Evolutionary conservation across 345 rosid genomes (phyloP), one percentile per base, ranked within the genome.

Genomic region (Dimocarpus longan): DNA sequence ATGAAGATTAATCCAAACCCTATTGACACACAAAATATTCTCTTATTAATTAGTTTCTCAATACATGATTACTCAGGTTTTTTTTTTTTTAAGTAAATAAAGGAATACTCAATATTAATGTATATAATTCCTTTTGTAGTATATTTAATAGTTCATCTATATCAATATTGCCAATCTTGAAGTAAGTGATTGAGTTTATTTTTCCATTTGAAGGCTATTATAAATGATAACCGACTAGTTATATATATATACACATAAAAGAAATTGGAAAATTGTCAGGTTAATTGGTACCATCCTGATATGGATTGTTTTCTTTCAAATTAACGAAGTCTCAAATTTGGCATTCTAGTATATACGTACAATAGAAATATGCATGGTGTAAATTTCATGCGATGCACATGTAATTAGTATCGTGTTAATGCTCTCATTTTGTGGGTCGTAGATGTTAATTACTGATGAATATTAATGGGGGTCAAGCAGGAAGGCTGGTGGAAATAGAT

Each of bases 401-500:
- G 37, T 32, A 32, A 1, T 32, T 32, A 3, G 37, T 48, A 6
- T 28, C 8, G 26, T 70, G 62, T 70, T 50, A 26, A 43, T 21
- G 71, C 32, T 18, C 32, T 18, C 28, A 15, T 11, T 3, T 70
- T 70, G 26, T 3, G 21, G 3, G 0, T 71, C 18, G n/a, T 21
- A 73, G 63, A 24, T 63, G 68, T 26, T 75, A 64, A 63, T 10
- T 75, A 64, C 26, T 10, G 60, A 75, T 11, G 10, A 60, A 5
- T 59, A 26, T 52, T 28, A 16, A 39, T 26, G n/a, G 10, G 10
- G n/a, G 10, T 26, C 19, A 19, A 64, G 19, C 87, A 89, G 92
- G 89, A 70, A 87, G 76, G 71, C 21, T 85, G 76, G 82, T 71
- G 78, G 71, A 83, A 76, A 92, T 90, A 6, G 84, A 80, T 2